These are phyloP conservation scores for Mortierella sp. DNA, from an alignment of 371 early-diverging fungal species.

Conservation along the genomic window DNA sequence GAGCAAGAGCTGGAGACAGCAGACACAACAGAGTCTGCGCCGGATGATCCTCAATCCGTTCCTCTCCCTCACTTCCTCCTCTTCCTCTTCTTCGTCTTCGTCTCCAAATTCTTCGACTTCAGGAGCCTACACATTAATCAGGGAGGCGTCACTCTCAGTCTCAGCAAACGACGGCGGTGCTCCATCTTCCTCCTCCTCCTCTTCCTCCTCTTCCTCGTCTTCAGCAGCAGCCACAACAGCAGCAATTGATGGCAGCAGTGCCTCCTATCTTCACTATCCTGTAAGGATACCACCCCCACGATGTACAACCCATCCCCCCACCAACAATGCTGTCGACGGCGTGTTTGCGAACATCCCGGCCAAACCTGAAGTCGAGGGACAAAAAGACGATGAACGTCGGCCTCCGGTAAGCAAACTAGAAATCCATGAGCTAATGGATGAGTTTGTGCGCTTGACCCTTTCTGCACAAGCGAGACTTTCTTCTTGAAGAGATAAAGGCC, in stretches of 20 bases:
- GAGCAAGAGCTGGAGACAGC: background rate
- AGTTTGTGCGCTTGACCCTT: background rate
- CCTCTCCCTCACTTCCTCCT: background rate
- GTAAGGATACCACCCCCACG: background rate
- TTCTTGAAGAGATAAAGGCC: too few species aligned
- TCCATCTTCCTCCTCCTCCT: background rate
- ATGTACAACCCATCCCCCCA: background rate
- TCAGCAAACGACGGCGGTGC: background rate
- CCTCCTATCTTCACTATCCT: background rate
- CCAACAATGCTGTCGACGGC: conserved; percentile 51
- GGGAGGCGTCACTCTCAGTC: background rate
- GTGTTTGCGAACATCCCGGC: conserved; percentile 70
- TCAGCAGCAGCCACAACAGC: too few species aligned
- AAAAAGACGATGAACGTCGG: conserved; percentile 53
- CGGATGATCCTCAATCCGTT: conserved; percentile 1
- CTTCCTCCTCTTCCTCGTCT: background rate
- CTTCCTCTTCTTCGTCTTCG: background rate
- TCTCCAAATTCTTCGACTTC: background rate
- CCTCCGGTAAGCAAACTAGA: conserved; percentile 60
- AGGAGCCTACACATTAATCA: background rate
- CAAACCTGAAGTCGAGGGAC: conserved; percentile 63
- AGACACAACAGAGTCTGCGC: background rate
- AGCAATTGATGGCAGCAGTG: background rate
- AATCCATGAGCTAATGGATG: background rate
- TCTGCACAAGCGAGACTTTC: background rate